Conservation (phyloP, 257 asterid species). For the Solanum lignicaule region DNA sequence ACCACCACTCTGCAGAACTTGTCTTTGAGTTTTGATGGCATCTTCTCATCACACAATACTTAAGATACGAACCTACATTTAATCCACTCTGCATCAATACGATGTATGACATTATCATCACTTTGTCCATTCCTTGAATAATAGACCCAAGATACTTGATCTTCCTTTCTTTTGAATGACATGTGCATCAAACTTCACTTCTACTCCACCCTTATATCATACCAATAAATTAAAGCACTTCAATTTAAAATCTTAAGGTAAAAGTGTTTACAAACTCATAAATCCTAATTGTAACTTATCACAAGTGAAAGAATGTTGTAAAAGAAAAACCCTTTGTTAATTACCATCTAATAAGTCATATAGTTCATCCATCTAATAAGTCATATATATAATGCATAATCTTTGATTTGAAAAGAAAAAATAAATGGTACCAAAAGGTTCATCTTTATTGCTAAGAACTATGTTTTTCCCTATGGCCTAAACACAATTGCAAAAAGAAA, state of each 20-base stretch:
- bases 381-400: neutral
- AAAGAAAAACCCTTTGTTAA: neutral
- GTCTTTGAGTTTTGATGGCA: neutral
- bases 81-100: neutral
- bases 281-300: neutral
- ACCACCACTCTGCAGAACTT: neutral
- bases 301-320: neutral
- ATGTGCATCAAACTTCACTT: neutral
- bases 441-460: neutral
- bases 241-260: neutral
- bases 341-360: neutral
- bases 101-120: neutral
- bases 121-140: neutral
- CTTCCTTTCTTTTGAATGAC: neutral
- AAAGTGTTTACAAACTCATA: neutral
- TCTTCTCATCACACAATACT: neutral
- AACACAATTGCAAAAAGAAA: neutral
- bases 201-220: neutral
- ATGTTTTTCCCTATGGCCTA: neutral
- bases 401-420: neutral
- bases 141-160: neutral
- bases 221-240: neutral
- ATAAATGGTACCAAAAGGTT: neutral
- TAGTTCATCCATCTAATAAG: neutral
- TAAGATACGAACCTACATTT: neutral